Percentiles rank a stretch among this genome's conserved stretches.
Evolutionary conservation across 768 basidiomycete species (phyloP).

Genomic region (Lactarius hatsudake): DNA sequence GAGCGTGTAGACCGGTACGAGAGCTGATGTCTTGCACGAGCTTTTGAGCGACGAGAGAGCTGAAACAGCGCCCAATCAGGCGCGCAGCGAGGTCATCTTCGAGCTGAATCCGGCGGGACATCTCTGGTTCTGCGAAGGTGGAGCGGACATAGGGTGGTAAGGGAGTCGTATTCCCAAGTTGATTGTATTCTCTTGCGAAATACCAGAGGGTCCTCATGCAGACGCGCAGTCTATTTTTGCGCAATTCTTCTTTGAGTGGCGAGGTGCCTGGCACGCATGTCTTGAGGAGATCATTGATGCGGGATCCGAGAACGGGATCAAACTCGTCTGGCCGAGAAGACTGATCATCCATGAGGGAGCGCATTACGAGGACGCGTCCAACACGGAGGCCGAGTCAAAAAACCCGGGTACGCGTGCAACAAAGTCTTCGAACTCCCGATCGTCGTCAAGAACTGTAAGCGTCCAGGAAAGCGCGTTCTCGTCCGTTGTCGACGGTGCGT

Average conservation of each 20-base stretch:
- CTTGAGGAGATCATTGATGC: slow-evolving; percentile 10
- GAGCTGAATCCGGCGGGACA: not conserved
- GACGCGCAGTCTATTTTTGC: not conserved
- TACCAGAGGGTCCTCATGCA: slow-evolving; percentile 14
- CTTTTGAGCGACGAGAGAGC: not conserved
- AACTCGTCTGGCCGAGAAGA: not conserved
- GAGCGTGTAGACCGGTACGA: not conserved
- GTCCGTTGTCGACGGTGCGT: not conserved
- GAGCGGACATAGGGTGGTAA: not conserved
- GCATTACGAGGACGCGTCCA: not conserved
- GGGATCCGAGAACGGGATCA: slow-evolving; percentile 11
- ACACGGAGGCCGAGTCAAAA: not conserved
- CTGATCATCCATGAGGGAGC: not conserved
- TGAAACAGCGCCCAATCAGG: not conserved
- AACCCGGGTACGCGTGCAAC: slow-evolving; percentile 9
- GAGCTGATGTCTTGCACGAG: not conserved
- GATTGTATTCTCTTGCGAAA: not conserved
- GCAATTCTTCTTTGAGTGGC: not conserved
- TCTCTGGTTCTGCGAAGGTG: not conserved
- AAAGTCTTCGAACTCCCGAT: slow-evolving; percentile 12
- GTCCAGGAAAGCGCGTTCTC: slow-evolving; percentile 7
- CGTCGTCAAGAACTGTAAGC: slow-evolving; percentile 7
- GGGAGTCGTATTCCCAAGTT: too few species aligned
- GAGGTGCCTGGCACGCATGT: slow-evolving; percentile 3
- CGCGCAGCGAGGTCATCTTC: not conserved